These are phyloP conservation scores for Petunia hybrid DNA, from an alignment of 305 asterid genomes.

Conservation along the genomic window DNA sequence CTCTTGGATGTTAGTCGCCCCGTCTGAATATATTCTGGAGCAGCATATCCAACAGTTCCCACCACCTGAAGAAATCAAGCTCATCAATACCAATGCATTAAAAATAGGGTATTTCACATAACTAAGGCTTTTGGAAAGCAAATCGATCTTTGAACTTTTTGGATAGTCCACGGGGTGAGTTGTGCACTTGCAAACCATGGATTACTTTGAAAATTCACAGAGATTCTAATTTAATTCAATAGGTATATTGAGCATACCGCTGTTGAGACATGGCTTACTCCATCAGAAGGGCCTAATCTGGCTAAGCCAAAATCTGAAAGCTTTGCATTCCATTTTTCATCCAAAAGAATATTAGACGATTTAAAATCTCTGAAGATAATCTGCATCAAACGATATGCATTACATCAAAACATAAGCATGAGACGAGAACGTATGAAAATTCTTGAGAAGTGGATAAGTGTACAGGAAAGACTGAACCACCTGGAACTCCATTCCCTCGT, in stretches of 20 bases:
- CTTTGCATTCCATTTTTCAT: constrained; percentile 86
- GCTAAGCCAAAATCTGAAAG: constrained; percentile 95
- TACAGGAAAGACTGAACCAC: constrained; percentile 37
- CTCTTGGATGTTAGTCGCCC: constrained; percentile 89
- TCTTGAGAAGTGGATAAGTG: neutral
- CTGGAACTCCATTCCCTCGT: constrained; percentile 96
- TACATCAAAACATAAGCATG: constrained; percentile 1
- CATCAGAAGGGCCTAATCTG: constrained; percentile 83
- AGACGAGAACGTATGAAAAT: neutral
- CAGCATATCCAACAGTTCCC: constrained; percentile 94
- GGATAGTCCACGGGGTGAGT: neutral
- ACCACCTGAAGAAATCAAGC: constrained; percentile 59
- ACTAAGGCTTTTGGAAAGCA: neutral
- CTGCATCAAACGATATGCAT: constrained; percentile 48
- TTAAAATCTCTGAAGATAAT: constrained; percentile 93
- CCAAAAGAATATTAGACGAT: constrained; percentile 91
- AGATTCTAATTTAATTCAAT: neutral
- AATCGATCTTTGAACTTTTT: neutral
- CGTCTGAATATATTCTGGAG: constrained; percentile 89
- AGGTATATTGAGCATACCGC: constrained; percentile 51
- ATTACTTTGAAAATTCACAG: neutral
- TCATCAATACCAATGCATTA: neutral
- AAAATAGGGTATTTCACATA: neutral
- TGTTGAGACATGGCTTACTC: constrained; percentile 85
- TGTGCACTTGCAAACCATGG: neutral